Evolutionary conservation across 768 basidiomycete species (phyloP).

Genomic region (Collybiopsis confluens): DNA sequence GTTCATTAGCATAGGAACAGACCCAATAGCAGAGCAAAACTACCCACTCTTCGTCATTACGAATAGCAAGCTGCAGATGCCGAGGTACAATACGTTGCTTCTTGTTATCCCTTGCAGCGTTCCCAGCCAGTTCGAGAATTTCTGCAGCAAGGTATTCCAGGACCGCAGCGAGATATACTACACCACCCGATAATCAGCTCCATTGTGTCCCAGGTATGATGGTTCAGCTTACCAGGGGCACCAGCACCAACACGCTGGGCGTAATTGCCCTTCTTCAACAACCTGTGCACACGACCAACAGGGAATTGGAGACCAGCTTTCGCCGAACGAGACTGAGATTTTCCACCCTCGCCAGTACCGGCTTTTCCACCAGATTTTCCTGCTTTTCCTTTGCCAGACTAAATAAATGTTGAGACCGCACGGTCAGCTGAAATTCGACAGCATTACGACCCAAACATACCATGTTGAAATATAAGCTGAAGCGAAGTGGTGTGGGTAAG

Average conservation of each 20-base stretch:
- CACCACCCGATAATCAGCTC: too few species aligned
- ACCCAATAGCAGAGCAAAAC: too few species aligned
- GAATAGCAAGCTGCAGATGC: slow-evolving; percentile 87
- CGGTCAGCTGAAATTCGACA: too few species aligned
- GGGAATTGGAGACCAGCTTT: slow-evolving; percentile 82
- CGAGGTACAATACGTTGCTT: slow-evolving; percentile 96
- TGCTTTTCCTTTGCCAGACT: too few species aligned
- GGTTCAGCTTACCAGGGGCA: slow-evolving; percentile 75
- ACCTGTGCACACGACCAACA: slow-evolving; percentile 89
- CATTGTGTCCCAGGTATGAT: too few species aligned
- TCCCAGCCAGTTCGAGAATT: slow-evolving; percentile 88
- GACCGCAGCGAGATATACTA: slow-evolving; percentile 87
- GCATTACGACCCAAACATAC: too few species aligned
- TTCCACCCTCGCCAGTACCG: too few species aligned
- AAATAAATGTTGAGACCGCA: too few species aligned
- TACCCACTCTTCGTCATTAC: too few species aligned
- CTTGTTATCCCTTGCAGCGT: slow-evolving; percentile 79
- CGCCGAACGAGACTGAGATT: slow-evolving; percentile 61
- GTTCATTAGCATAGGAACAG: neutral
- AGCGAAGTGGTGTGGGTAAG: too few species aligned
- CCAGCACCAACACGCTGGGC: slow-evolving; percentile 86
- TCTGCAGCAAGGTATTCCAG: slow-evolving; percentile 91
- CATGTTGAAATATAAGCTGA: too few species aligned
- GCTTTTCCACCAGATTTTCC: too few species aligned
- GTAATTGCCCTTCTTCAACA: slow-evolving; percentile 84